Base-by-base conservation (phyloP, 352 stramenopile species). In the Pythium dissotocum region DNA sequence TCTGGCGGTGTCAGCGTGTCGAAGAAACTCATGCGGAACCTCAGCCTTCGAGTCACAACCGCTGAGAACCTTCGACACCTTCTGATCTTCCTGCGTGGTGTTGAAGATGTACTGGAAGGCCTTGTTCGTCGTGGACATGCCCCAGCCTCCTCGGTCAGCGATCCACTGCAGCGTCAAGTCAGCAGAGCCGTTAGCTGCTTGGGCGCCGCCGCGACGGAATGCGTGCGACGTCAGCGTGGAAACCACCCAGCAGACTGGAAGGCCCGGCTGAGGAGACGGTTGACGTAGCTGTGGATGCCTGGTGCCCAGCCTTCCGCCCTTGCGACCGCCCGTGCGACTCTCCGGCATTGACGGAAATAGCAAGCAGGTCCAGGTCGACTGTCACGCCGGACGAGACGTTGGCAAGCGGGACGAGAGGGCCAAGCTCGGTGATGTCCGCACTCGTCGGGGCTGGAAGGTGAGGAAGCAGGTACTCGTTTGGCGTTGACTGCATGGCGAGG, bases 21-120 rank as follows among this genome's bases (percentile, higher is more conserved):
- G n/a, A n/a, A n/a, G n/a, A n/a, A n/a, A n/a, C 1, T 9, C 33
- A 13, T 58, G 10, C 3, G 21, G 49, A 10, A 67, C 52, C 0
- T 12, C 4, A 2, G 24, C 52, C 35, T 59, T 59, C 5, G 51
- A 42, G 2, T 60, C 36, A 59, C 68, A 71, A 0, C 74, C 74
- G 18, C 64, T 80, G 6, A 76, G 30, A 0, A 71, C 65, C 12
- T 76, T 70, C 1, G 61, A 36, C 16, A 80, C 65, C n/a, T 67
- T 65, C 13, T 72, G 62, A 35, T 75, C 63, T 33, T 77, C 71
- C 21, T 70, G 62, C 2, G 68, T 76, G 0, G 73, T 77, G 53
- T 78, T 80, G 48, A 79, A 76, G 5, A 83, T 60, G 53, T 79
- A 77, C 6, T 58, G 7, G 2, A 73, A 77, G 6, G 51, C 68